Percentiles rank a stretch among this genome's conserved stretches.
These are phyloP conservation scores for Lactarius hatsudake DNA, from an alignment of 768 basidiomycete genomes.

Conservation along the genomic window DNA sequence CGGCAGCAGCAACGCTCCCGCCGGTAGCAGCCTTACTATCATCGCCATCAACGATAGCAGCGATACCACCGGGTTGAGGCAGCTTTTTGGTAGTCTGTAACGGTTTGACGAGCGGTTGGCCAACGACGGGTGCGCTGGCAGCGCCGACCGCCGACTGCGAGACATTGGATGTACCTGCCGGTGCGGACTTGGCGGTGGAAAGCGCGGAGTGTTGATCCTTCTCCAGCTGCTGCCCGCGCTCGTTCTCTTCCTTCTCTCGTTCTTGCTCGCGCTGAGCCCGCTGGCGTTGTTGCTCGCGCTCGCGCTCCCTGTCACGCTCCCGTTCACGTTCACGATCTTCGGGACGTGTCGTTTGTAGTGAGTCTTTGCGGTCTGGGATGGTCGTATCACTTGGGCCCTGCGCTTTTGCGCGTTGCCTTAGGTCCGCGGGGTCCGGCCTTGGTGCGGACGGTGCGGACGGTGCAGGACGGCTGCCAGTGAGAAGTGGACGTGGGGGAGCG, in stretches of 20 bases:
- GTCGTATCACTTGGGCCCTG: slow-evolving; percentile 44
- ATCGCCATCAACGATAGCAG: slow-evolving; percentile 44
- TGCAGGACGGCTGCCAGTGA: slow-evolving; percentile 53
- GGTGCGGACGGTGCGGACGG: slow-evolving; percentile 52
- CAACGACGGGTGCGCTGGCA: slow-evolving; percentile 46
- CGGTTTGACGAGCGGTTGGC: slow-evolving; percentile 67
- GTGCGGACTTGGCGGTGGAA: slow-evolving; percentile 43
- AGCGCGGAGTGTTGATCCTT: slow-evolving; percentile 33
- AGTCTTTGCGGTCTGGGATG: slow-evolving; percentile 51
- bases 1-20: slow-evolving; percentile 64
- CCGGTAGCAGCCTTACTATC: slow-evolving; percentile 38
- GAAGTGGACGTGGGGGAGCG: slow-evolving; percentile 65
- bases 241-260: slow-evolving; percentile 36
- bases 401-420: slow-evolving; percentile 61
- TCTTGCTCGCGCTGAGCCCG: slow-evolving; percentile 30
- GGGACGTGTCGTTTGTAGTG: slow-evolving; percentile 32
- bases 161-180: slow-evolving; percentile 44
- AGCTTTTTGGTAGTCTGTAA: slow-evolving; percentile 66
- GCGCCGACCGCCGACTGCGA: slow-evolving; percentile 46
- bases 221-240: slow-evolving; percentile 32
- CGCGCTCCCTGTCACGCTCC: slow-evolving; percentile 24
- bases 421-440: slow-evolving; percentile 58
- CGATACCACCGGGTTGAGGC: slow-evolving; percentile 49
- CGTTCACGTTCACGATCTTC: slow-evolving; percentile 31
- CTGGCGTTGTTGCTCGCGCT: slow-evolving; percentile 27